Evolutionary conservation across 139 green algal genomes (phyloP), one percentile per base, ranked within the genome.

Genomic region (Volvox reticuliferus): DNA sequence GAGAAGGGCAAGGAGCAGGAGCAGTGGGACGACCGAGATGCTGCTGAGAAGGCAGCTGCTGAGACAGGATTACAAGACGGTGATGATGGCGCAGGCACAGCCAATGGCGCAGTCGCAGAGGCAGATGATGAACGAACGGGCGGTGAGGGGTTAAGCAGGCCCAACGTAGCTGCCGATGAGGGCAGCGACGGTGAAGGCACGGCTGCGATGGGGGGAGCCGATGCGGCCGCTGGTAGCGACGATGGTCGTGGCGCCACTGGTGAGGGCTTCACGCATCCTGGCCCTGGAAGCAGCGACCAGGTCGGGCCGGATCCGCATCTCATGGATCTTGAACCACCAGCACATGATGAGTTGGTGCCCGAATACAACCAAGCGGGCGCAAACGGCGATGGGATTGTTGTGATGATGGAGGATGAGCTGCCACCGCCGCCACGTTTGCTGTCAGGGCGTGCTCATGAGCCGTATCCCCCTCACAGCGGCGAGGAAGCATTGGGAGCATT

Each of bases 1-100:
- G 61, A 77, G n/a, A 76, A 76, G 61, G 61, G 50, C 44, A 86
- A 24, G 79, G 79, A 86, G 79, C 26, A 3, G 21, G 79, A 44
- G 1, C 50, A 37, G 26, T 16, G 24, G 26, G 55, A 37, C 26
- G 50, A 86, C 12, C 35, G 20, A 20, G 35, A 61, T 21, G 26
- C 30, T 14, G 76, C 30, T 14, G 76, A 55, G 33, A 35, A 21
- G 76, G 33, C 65, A 73, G 82, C 33, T 5, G 82, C 24, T 1
- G 35, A 30, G 61, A 0, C 82, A 18, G 67, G 5, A 55, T 55
- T 21, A 3, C 55, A 21, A 36, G 82, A 6, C 21, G 32, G 3
- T 19, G 81, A 6, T 30, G 80, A 14, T 30, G 81, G 22, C 30
- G 50, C 2, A 20, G n/a, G 30, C 14, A 33, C 81, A 30, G 81